Percentiles rank a stretch among this genome's conserved stretches.
These are phyloP conservation scores for Talaromyces nanjingensis DNA, from an alignment of 495 filamentous ascomycete genomes.

Conservation along the genomic window DNA sequence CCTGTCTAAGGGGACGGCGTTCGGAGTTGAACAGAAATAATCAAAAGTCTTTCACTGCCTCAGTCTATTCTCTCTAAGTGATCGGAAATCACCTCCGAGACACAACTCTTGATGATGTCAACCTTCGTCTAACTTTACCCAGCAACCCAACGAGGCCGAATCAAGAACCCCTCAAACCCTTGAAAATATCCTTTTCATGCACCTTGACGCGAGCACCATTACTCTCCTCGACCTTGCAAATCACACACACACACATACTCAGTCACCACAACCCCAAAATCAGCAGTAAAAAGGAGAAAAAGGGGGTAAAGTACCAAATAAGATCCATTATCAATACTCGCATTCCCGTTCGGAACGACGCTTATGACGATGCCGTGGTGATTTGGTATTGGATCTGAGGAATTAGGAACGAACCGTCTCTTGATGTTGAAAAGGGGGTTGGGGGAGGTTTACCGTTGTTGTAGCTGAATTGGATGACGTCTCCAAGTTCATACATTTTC, in stretches of 20 bases:
- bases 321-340: background rate
- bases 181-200: constrained; percentile 5
- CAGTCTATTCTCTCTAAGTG: background rate
- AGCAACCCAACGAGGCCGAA: background rate
- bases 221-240: constrained; percentile 3
- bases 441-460: background rate
- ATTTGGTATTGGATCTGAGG: background rate
- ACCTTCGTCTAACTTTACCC: background rate
- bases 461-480: constrained; percentile 6
- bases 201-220: constrained; percentile 3
- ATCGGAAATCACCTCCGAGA: background rate
- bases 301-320: background rate
- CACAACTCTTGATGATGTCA: background rate
- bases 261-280: background rate
- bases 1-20: background rate
- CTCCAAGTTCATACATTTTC: constrained; percentile 5
- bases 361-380: constrained; percentile 3
- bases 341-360: background rate
- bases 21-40: background rate
- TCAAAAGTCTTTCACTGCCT: background rate
- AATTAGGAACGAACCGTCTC: background rate
- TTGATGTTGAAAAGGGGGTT: background rate
- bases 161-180: background rate
- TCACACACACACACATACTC: background rate
- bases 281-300: background rate